These are phyloP conservation scores for Fusarium phyllophilum DNA, from an alignment of 2,329 filamentous ascomycete genomes.

Conservation along the genomic window DNA sequence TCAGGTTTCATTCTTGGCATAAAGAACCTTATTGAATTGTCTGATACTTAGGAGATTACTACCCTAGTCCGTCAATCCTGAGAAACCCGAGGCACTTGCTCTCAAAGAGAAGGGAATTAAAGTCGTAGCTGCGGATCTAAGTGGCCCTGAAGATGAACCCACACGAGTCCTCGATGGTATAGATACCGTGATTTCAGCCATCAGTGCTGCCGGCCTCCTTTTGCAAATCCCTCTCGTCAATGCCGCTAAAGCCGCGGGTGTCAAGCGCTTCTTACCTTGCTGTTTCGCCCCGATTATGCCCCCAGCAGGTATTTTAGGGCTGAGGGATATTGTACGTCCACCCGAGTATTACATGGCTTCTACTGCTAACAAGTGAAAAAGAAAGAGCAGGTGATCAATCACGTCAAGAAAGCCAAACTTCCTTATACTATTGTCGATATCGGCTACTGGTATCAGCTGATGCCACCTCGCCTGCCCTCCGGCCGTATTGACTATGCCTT, in stretches of 20 bases:
- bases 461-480: constrained; percentile 43
- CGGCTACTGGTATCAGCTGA: constrained; percentile 67
- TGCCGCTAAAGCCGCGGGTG: not conserved
- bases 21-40: not conserved
- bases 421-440: constrained; percentile 58
- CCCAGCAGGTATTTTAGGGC: not conserved
- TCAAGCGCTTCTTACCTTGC: not conserved
- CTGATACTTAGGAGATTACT: not conserved
- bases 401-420: not conserved
- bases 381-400: not conserved
- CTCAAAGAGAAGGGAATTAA: not conserved
- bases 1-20: not conserved
- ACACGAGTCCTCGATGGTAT: not conserved
- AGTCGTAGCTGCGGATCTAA: not conserved
- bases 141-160: not conserved
- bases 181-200: not conserved
- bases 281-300: not conserved
- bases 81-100: not conserved
- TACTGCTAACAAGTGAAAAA: not conserved
- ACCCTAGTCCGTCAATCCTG: not conserved
- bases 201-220: not conserved
- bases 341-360: not conserved
- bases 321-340: not conserved
- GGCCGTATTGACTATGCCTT: constrained; percentile 40
- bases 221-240: not conserved